Conservation (phyloP, 202 grass and related monocot species). For the Panicum hallii region DNA sequence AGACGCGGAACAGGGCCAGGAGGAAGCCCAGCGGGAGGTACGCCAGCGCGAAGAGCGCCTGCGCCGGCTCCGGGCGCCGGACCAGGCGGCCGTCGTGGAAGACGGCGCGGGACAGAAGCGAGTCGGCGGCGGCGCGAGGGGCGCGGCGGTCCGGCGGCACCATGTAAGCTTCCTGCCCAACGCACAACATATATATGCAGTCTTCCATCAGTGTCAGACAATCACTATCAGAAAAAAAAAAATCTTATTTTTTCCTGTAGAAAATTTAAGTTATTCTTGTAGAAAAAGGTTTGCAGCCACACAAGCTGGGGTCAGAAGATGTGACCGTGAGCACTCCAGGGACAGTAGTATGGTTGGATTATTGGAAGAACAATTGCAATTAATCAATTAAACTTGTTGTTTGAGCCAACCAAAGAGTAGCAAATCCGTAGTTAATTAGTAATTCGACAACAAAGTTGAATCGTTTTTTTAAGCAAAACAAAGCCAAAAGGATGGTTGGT, state of each 20-base stretch:
- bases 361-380: too few relatives aligned
- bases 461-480: neutral
- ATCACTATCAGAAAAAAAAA: too few relatives aligned
- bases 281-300: conserved; percentile 1
- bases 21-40: conserved; percentile 74
- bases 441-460: neutral
- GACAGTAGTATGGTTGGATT: too few relatives aligned
- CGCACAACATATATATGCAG: too few relatives aligned
- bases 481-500: neutral
- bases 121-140: conserved; percentile 34
- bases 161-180: conserved; percentile 82
- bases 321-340: too few relatives aligned
- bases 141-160: conserved; percentile 61
- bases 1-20: conserved; percentile 73
- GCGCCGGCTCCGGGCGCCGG: conserved; percentile 59
- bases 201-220: too few relatives aligned
- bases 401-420: neutral
- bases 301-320: neutral
- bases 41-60: conserved; percentile 56
- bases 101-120: conserved; percentile 56
- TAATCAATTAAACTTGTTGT: neutral
- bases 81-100: conserved; percentile 97
- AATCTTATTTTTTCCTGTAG: too few relatives aligned
- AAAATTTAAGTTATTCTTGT: too few relatives aligned
- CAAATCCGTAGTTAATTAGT: neutral